Evolutionary conservation across 2,329 filamentous ascomycete genomes (phyloP), one percentile per base, ranked within the genome.

Genomic region (Pestalotiopsis sp.): DNA sequence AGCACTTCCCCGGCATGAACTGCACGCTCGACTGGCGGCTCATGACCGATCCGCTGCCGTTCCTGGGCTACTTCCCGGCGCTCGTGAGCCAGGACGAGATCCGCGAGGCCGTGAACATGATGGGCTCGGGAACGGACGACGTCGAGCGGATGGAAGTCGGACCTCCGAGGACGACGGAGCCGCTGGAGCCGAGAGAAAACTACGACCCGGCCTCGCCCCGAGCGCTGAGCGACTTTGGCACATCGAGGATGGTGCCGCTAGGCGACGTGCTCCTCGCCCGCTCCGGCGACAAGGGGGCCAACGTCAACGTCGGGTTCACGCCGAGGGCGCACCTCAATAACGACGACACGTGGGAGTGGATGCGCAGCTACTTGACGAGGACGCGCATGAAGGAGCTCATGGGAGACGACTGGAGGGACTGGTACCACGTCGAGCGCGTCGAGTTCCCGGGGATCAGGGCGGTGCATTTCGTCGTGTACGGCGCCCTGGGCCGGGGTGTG

Each of bases 391-490:
- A 75, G n/a, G 71, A 79, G 9, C 71, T 83, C 61, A 79, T 84
- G n/a, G 81, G 78, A 2, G 74, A 80, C 2, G 82, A 85, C 64
- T 83, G 80, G 79, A 72, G 79, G 7, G 78, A 83, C 52, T 76
- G 80, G 60, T 80, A 79, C 70, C 74, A 76, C 62, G 73, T 86
- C 2, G 84, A 86, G 72, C 74, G 85, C 14, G 81, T 85, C n/a
- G 84, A 86, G 74, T 82, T 86, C 65, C 76, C 79, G 0, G 72
- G 77, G 3, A 78, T 86, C 0, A 74, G 74, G 41, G 84, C 84
- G 0, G 85, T 87, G 23, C 82, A 88, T 70, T 86, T 85, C 75
- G 83, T 86, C 11, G 75, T 86, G 1, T 86, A 85, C 68, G 84
- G 83, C 2, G 78, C 79, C 23, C 73, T 86, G 17, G 83, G 81